Evolutionary conservation across 169 alveolate species (phyloP), one percentile per base, ranked within the genome.

Genomic region (Plasmodium reichenowi): DNA sequence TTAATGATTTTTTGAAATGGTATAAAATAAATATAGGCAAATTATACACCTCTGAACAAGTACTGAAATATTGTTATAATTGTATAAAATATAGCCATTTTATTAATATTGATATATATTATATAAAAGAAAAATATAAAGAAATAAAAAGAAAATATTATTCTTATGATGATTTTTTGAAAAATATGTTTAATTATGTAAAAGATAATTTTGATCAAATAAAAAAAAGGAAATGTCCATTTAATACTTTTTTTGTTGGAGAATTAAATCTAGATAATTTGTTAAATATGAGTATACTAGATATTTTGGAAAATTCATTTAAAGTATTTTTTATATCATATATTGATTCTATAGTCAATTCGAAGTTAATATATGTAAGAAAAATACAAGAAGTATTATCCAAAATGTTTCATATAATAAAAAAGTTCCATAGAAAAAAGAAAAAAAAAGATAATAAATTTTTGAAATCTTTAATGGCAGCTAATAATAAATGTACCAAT

Each of bases 11-110:
- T n/a, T 43, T 59, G 22, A 80, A 48, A 56, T 80, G 90, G 90
- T 80, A 80, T 68, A 80, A 62, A 67, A 38, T 15, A 38, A 52
- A 80, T 54, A 58, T 80, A 38, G 90, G 90, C 9, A 68, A 67
- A 45, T 17, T 70, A 47, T 80, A 80, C 32, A 68, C 90, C n/a
- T 80, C 90, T 4, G 85, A 80, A 13, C 56, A 80, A 54, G 60
- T 80, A 3, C 26, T 80, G 7, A 80, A 80, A 29, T 17, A 80
- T 24, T 80, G 76, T 62, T 80, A 80, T 72, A 80, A 50, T 1
- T 68, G 83, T 66, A 80, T 80, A 56, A 80, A 80, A 72, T 48
- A 80, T 56, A 80, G 90, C 72, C 70, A 80, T 24, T 80, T 80
- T 80, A 72, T 80, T 17, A 80, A 80, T 68, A 72, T 80, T 38